These are phyloP conservation scores for Sporisorium sorghi DNA, from an alignment of 1,284 basidiomycete genomes.

Conservation along the genomic window DNA sequence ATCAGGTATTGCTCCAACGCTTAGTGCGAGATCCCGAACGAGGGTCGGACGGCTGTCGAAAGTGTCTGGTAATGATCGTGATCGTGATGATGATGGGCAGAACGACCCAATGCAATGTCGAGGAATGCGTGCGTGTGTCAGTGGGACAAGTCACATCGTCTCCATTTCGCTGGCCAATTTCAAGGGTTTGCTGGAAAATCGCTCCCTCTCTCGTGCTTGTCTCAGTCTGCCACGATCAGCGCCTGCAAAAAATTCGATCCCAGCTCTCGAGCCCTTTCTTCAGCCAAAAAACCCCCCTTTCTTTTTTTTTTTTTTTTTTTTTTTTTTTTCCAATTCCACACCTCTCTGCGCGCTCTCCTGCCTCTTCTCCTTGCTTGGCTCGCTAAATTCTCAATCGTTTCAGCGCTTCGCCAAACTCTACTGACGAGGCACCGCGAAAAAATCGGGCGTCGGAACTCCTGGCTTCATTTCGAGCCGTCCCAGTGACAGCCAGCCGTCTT, in stretches of 20 bases:
- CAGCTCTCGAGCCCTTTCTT: not conserved
- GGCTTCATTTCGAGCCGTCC: not conserved
- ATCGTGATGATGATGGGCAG: not conserved
- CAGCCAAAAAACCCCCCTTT: not conserved
- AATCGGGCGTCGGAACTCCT: slow-evolving; percentile 10
- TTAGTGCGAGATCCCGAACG: not conserved
- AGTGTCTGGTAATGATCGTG: not conserved
- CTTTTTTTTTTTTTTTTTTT: not conserved
- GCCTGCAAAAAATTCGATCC: slow-evolving; percentile 8
- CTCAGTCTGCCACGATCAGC: slow-evolving; percentile 7
- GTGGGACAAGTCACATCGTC: not conserved
- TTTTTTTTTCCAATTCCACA: not conserved
- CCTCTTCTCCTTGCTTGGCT: not conserved
- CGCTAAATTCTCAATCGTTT: not conserved
- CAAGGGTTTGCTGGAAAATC: slow-evolving; percentile 7
- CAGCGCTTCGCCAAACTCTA: not conserved
- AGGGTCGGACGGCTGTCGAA: not conserved
- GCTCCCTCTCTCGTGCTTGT: slow-evolving; percentile 4
- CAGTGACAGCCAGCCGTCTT: slow-evolving; percentile 6
- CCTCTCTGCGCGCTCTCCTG: not conserved
- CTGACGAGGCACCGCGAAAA: not conserved
- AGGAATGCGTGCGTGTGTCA: slow-evolving; percentile 4
- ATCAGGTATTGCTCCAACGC: not conserved
- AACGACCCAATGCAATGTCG: not conserved
- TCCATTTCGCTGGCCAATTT: not conserved